phyloP scores from a whole-genome alignment of 768 basidiomycete genomes.

The Russula olivacea region DNA sequence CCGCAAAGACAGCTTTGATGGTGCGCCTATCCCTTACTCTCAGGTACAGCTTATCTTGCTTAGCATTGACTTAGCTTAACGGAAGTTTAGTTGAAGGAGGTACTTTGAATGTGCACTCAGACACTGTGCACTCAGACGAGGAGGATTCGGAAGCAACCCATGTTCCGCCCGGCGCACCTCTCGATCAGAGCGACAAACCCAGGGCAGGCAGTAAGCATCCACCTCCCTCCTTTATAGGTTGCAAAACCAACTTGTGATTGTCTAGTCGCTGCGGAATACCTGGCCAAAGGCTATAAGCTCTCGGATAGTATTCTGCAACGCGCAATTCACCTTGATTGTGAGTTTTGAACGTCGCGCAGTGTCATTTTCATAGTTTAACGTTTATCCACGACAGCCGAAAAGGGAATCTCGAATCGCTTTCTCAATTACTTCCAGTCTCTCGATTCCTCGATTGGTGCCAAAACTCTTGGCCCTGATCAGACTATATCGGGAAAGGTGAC shows the following conservation, averaged over 20 bases:
- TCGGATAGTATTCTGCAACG: slow-evolving; percentile 71
- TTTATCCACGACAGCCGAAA: slow-evolving; percentile 44
- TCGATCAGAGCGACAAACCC: slow-evolving; percentile 90
- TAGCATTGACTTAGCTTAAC: slow-evolving; percentile 44
- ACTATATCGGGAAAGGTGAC: slow-evolving; percentile 74
- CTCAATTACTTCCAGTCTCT: slow-evolving; percentile 68
- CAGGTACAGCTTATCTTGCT: not conserved
- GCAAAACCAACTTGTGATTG: not conserved
- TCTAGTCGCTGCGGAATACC: slow-evolving; percentile 85
- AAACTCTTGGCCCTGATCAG: slow-evolving; percentile 71
- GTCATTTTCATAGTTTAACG: not conserved
- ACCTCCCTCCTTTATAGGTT: not conserved
- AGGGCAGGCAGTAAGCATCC: slow-evolving; percentile 65
- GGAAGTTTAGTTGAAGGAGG: slow-evolving; percentile 73
- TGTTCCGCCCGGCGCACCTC: slow-evolving; percentile 35
- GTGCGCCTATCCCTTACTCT: slow-evolving; percentile 31
- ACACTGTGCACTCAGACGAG: slow-evolving; percentile 53
- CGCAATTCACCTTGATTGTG: slow-evolving; percentile 77
- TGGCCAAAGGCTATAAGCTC: slow-evolving; percentile 83
- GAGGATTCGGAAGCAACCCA: slow-evolving; percentile 35
- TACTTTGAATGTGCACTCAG: slow-evolving; percentile 64
- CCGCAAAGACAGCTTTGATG: slow-evolving; percentile 85
- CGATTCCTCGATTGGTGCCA: slow-evolving; percentile 64
- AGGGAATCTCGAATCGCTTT: slow-evolving; percentile 87
- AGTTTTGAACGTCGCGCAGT: slow-evolving; percentile 16